Evolutionary conservation across 139 green algal genomes (phyloP), one percentile per base, ranked within the genome.

Genomic region (Coelastrella sp.): DNA sequence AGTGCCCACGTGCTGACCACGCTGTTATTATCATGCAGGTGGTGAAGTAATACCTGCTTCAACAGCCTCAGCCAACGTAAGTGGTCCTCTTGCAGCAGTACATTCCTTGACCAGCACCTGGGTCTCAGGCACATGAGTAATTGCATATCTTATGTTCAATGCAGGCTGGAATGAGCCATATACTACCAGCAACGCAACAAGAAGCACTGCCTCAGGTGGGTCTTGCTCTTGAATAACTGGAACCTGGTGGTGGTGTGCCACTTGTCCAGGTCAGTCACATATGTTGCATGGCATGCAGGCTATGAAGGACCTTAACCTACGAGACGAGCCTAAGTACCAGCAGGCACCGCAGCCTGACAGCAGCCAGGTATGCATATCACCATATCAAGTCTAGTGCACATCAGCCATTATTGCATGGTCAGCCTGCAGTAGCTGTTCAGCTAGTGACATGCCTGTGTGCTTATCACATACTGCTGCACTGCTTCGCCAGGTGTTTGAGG

Each of bases 121-220:
- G 24, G 20, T 49, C 24, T 78, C 24, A 27, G 14, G 82, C 82
- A 35, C 25, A 35, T 87, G 82, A 79, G 58, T 20, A 15, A 59
- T 70, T 79, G 27, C 86, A 70, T 84, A 56, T 15, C 35, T 15
- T 4, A 49, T 49, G 24, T 35, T 27, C 19, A 49, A 8, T 25
- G 66, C 63, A 91, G 87, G 78, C 65, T 81, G 87, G 87, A 73
- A 91, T 91, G 87, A 91, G 87, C 87, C 66, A 79, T 81, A 72
- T 91, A 58, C 78, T 65, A 24, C 78, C 61, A 75, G 76, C 87
- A 72, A 63, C 87, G 10, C 27, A 79, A 63, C 87, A 84, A 76
- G 87, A 91, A 73, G 79, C 78, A 57, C 63, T 91, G 8, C 87
- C 87, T 17, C 87, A 91, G 87, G 87, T 91, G 24, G 17, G 86